These are phyloP conservation scores for Houttuynia cordata DNA, from an alignment of 164 flowering plant genomes.

Conservation along the genomic window DNA sequence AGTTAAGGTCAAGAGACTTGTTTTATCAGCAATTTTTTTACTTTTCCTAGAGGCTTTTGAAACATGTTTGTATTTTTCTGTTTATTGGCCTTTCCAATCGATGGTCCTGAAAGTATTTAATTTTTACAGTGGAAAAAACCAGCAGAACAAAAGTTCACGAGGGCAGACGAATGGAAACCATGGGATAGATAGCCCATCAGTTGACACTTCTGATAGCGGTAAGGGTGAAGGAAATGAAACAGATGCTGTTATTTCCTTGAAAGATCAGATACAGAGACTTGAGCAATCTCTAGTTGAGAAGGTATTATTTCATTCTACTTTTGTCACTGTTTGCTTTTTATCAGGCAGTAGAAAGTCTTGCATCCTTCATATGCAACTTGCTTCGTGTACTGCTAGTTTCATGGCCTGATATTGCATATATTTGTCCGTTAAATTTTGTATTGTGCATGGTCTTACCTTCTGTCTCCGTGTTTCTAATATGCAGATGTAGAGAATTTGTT, in stretches of 20 bases:
- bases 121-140: slow-evolving; percentile 49
- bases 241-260: slow-evolving; percentile 28
- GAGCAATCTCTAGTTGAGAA: slow-evolving; percentile 37
- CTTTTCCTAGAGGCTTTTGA: not conserved
- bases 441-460: not conserved
- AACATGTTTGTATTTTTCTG: no score
- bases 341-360: not conserved
- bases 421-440: no score
- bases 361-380: not conserved
- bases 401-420: not conserved
- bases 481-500: no score
- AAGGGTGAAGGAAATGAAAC: slow-evolving; percentile 33
- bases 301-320: slow-evolving; percentile 22
- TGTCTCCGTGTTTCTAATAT: not conserved
- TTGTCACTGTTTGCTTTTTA: not conserved
- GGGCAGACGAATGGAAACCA: slow-evolving; percentile 25
- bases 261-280: slow-evolving; percentile 28
- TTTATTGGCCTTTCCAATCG: not conserved
- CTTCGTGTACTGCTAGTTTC: not conserved
- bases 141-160: slow-evolving; percentile 23
- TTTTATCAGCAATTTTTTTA: no score
- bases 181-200: slow-evolving; percentile 33
- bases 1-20: no score
- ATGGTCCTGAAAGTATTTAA: not conserved
- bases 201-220: slow-evolving; percentile 26